These are phyloP conservation scores for Lachancea nothofagi DNA, from an alignment of 805 yeast species.

Conservation along the genomic window DNA sequence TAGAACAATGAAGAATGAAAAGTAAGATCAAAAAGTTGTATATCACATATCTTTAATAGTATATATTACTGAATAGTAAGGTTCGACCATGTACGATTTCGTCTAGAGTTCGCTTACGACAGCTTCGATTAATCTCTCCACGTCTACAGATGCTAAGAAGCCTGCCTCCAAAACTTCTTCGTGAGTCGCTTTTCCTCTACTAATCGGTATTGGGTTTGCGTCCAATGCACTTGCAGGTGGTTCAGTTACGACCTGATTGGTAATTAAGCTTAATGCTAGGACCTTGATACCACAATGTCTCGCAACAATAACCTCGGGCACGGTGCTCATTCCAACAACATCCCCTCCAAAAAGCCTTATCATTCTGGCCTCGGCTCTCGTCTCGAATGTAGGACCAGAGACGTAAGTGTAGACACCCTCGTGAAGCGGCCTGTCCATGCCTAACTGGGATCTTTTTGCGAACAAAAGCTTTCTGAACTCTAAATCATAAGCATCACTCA, in stretches of 20 bases:
- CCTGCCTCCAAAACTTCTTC: constrained; percentile 88
- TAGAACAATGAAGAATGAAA: constrained; percentile 58
- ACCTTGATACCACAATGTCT: constrained; percentile 82
- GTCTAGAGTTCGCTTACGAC: constrained; percentile 42
- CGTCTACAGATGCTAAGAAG: constrained; percentile 72
- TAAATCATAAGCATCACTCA: constrained; percentile 84
- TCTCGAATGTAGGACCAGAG: constrained; percentile 92
- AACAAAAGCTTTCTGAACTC: constrained; percentile 60
- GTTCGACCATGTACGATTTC: background rate
- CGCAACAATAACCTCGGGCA: constrained; percentile 91
- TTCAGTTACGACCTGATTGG: constrained; percentile 72
- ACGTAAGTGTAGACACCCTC: constrained; percentile 86
- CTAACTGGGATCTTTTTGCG: constrained; percentile 45
- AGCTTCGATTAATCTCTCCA: constrained; percentile 60
- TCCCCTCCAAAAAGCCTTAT: constrained; percentile 75
- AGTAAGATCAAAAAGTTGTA: background rate
- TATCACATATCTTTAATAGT: background rate
- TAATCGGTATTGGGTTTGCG: constrained; percentile 45
- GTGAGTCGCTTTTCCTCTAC: constrained; percentile 80
- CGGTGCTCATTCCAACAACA: constrained; percentile 97
- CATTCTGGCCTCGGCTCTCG: constrained; percentile 85
- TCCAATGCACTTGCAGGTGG: constrained; percentile 64
- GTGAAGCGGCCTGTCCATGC: constrained; percentile 53
- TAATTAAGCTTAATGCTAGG: constrained; percentile 78
- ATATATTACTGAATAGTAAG: background rate